phyloP scores from a whole-genome alignment of 768 basidiomycete genomes.

The Tylopilus plumbeoviolaceoides region DNA sequence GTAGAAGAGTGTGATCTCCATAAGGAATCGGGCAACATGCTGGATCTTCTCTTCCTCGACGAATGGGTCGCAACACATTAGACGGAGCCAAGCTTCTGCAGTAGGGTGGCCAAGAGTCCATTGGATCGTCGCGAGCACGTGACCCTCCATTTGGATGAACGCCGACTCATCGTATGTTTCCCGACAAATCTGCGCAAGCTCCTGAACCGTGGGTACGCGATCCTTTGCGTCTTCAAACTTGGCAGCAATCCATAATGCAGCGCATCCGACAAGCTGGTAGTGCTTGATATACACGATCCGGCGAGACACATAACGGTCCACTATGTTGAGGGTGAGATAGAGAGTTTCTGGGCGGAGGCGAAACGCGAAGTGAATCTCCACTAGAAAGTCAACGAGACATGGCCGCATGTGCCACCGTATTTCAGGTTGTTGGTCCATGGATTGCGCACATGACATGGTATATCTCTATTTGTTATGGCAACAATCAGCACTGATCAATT shows the following conservation, averaged over 20 bases:
- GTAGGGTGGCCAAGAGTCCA: slow-evolving; percentile 98
- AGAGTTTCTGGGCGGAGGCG: slow-evolving; percentile 97
- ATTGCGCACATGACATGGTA: slow-evolving; percentile 89
- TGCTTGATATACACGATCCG: slow-evolving; percentile 99
- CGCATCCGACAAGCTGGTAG: slow-evolving; percentile 98
- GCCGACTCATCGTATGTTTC: slow-evolving; percentile 96
- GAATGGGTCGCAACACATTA: slow-evolving; percentile 69
- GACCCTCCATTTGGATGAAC: slow-evolving; percentile 99
- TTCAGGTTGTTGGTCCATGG: slow-evolving; percentile 99
- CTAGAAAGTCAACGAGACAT: slow-evolving; percentile 96
- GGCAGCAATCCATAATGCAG: slow-evolving; percentile 97
- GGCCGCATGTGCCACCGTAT: slow-evolving; percentile 99
- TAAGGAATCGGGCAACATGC: slow-evolving; percentile 94
- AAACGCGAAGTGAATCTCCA: slow-evolving; percentile 98
- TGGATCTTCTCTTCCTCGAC: slow-evolving; percentile 88
- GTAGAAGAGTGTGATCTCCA: slow-evolving; percentile 99
- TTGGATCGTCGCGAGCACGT: slow-evolving; percentile 92
- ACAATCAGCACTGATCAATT: slow-evolving; percentile 8
- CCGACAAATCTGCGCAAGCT: slow-evolving; percentile 92
- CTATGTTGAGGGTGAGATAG: slow-evolving; percentile 97
- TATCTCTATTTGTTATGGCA: slow-evolving; percentile 44
- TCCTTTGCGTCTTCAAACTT: slow-evolving; percentile 99
- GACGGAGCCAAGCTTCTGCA: slow-evolving; percentile 94
- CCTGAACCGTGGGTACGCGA: slow-evolving; percentile 92
- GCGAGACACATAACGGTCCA: slow-evolving; percentile 98